Evolutionary conservation across 2,329 filamentous ascomycete genomes (phyloP), one percentile per base, ranked within the genome.

Genomic region (Sphaerulina vaccinii): DNA sequence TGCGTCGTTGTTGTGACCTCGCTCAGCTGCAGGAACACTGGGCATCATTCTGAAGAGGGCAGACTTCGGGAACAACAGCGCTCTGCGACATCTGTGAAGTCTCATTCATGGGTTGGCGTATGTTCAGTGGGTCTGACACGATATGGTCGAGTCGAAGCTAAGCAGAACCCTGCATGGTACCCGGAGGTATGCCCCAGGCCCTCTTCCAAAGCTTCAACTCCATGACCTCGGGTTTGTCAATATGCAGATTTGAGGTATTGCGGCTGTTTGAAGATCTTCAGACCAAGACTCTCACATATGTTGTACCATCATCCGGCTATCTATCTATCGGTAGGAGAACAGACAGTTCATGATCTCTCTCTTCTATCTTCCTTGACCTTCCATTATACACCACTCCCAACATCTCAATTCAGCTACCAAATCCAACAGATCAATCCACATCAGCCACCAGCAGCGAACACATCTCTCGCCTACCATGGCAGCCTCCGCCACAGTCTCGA

Each of bases 381-480:
- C n/a, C 13, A 22, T 33, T 15, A 16, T 3, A 35, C 24, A 33
- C 13, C n/a, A n/a, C n/a, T n/a, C n/a, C n/a, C 10, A 35, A 27
- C 18, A 9, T 19, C 16, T n/a, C 41, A n/a, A 9, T 22, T 4
- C 16, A 18, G 11, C 27, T 18, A 33, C 16, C 41, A 15, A 7
- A n/a, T 18, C 10, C 39, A 6, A 16, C 36, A 24, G 11, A 16
- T 29, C 16, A 22, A 9, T 11, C 27, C 8, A 36, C 24, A 27
- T 11, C 9, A 10, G 7, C 38, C 10, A 13, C n/a, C 21, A 37
- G 5, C 27, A 48, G 11, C 35, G 22, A 19, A 39, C 43, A 32
- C 18, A 38, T 37, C 32, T 23, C 18, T 9, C 29, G 39, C 37
- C 22, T 37, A 29, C 23, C 44, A 56, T 43, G 16, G 55, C 53